Conservation (phyloP, 2,329 filamentous ascomycete species). For the Aschersonia sp. region DNA sequence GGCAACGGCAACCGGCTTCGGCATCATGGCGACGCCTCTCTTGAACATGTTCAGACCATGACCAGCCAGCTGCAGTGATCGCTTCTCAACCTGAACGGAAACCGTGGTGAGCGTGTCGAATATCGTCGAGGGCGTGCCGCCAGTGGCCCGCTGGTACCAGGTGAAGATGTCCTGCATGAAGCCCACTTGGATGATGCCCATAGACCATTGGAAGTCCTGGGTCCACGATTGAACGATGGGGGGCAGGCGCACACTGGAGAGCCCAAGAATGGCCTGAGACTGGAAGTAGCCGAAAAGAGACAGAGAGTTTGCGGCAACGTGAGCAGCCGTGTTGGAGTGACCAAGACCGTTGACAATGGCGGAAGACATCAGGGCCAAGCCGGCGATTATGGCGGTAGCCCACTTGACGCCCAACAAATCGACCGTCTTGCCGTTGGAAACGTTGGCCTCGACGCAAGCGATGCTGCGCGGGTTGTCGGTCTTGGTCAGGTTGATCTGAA, state of each 20-base stretch:
- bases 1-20: conserved; percentile 20
- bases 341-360: conserved; percentile 81
- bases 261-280: conserved; percentile 78
- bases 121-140: conserved; percentile 67
- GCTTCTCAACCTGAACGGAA: conserved; percentile 73
- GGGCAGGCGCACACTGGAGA: conserved; percentile 67
- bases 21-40: conserved; percentile 39
- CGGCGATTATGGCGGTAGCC: conserved; percentile 77
- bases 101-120: conserved; percentile 59
- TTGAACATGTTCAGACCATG: conserved; percentile 31
- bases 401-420: conserved; percentile 80
- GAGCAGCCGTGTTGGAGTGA: conserved; percentile 85
- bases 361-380: conserved; percentile 68
- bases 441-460: conserved; percentile 73
- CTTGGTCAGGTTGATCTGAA: conserved; percentile 62
- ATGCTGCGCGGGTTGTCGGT: conserved; percentile 40
- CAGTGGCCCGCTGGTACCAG: conserved; percentile 91
- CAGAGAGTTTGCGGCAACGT: conserved; percentile 84
- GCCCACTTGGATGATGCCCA: conserved; percentile 81
- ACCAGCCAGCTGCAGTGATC: conserved; percentile 25
- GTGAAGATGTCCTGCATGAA: conserved; percentile 83
- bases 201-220: conserved; percentile 95
- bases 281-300: conserved; percentile 95
- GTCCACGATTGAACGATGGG: conserved; percentile 89
- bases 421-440: conserved; percentile 88